Conservation (phyloP, 176 grass and related monocot genomes). For the Calamus simplicifolius region DNA sequence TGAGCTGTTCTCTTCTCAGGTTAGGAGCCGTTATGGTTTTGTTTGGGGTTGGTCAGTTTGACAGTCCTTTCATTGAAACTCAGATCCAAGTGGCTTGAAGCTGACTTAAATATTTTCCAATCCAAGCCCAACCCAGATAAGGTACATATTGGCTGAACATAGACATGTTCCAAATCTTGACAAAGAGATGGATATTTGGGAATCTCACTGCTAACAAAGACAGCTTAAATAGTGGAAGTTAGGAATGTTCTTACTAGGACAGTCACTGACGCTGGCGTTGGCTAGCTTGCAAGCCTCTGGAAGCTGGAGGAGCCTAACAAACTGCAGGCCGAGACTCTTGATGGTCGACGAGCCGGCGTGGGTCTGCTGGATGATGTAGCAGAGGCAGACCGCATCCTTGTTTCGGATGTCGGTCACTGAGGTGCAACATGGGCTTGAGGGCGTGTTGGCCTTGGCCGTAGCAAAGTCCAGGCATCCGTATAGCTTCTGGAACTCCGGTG, state of each 20-base stretch:
- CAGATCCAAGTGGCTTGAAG: too few relatives aligned
- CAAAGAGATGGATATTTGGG: too few relatives aligned
- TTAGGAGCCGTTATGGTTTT: too few relatives aligned
- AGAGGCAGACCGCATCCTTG: conserved; percentile 42
- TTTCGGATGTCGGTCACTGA: conserved; percentile 27
- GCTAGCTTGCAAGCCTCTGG: conserved; percentile 46
- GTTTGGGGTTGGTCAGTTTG: too few relatives aligned
- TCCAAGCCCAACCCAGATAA: too few relatives aligned
- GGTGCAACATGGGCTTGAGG: conserved; percentile 53
- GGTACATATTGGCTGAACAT: too few relatives aligned
- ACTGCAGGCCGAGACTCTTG: conserved; percentile 45
- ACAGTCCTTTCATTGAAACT: too few relatives aligned
- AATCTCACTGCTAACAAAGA: too few relatives aligned
- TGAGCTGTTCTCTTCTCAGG: too few relatives aligned
- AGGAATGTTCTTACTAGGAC: conserved; percentile 49
- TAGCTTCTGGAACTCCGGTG: conserved; percentile 37
- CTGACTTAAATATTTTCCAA: too few relatives aligned
- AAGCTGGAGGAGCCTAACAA: conserved; percentile 49
- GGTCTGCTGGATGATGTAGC: conserved; percentile 79
- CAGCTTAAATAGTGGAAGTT: neutral
- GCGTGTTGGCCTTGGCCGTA: conserved; percentile 32
- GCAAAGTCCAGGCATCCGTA: conserved; percentile 66
- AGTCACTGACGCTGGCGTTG: conserved; percentile 53
- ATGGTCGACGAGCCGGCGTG: conserved; percentile 33
- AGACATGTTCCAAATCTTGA: too few relatives aligned